These are phyloP conservation scores for Colletotrichum sidae DNA, from an alignment of 2,329 filamentous ascomycete genomes.

Conservation along the genomic window DNA sequence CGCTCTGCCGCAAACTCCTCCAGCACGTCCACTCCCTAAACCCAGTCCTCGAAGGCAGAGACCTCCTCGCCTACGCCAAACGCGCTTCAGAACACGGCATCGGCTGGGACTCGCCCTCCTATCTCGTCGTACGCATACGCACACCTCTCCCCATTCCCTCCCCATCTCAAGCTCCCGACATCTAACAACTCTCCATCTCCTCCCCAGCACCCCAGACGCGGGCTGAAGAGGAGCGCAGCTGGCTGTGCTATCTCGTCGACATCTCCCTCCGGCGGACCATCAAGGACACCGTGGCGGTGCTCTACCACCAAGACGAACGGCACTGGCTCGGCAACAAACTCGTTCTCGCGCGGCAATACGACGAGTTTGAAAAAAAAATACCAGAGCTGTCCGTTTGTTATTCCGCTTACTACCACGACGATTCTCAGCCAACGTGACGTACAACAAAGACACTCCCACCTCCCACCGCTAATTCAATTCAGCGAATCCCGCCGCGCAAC, in stretches of 20 bases:
- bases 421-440: background rate
- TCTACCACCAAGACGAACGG: constrained; percentile 24
- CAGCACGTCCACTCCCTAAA: constrained; percentile 40
- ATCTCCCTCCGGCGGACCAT: constrained; percentile 58
- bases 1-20: constrained; percentile 38
- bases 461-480: constrained; percentile 34
- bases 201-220: constrained; percentile 30
- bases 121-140: constrained; percentile 35
- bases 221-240: constrained; percentile 57
- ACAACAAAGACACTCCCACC: constrained; percentile 28
- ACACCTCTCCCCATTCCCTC: background rate
- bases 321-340: constrained; percentile 25
- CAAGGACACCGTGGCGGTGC: constrained; percentile 28
- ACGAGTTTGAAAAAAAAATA: constrained; percentile 34
- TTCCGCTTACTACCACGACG: background rate
- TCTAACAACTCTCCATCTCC: constrained; percentile 6
- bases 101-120: constrained; percentile 40
- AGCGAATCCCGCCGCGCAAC: constrained; percentile 19
- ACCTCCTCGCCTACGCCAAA: constrained; percentile 38
- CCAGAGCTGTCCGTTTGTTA: constrained; percentile 13
- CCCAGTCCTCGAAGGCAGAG: constrained; percentile 39
- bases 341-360: constrained; percentile 31
- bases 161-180: too few species aligned
- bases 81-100: constrained; percentile 32
- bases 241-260: constrained; percentile 64